Conservation (phyloP, 768 basidiomycete genomes). For the Xerocomellus intermedius region DNA sequence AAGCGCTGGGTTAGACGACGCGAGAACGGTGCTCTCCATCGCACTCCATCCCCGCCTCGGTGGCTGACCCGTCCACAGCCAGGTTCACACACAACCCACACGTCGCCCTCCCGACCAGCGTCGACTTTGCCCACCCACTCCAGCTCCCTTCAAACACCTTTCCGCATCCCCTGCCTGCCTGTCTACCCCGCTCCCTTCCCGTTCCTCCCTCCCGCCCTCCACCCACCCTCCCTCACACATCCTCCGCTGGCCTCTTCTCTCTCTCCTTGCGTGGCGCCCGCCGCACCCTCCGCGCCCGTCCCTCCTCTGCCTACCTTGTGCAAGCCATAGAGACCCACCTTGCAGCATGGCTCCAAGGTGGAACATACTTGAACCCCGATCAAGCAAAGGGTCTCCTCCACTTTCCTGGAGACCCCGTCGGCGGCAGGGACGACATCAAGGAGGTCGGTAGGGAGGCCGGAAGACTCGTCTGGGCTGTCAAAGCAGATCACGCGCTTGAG, state of each 20-base stretch:
- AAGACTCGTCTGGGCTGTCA: conserved; percentile 71
- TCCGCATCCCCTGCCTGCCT: conserved; percentile 71
- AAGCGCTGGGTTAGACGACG: conserved; percentile 75
- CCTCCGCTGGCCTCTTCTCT: conserved; percentile 74
- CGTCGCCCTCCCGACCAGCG: conserved; percentile 57
- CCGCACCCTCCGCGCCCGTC: conserved; percentile 56
- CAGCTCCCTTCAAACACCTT: conserved; percentile 58
- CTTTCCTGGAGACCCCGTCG: conserved; percentile 48
- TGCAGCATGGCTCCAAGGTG: conserved; percentile 61
- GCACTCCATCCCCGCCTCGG: not conserved
- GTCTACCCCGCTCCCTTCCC: conserved; percentile 58
- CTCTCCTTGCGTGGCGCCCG: conserved; percentile 76
- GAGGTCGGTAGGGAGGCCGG: conserved; percentile 66
- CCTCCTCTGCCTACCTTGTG: conserved; percentile 55
- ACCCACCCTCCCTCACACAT: conserved; percentile 46
- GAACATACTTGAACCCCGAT: conserved; percentile 55
- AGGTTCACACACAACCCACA: conserved; percentile 73
- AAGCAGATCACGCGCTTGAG: not conserved
- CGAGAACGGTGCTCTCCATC: conserved; percentile 60
- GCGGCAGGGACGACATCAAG: conserved; percentile 50
- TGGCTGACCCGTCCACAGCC: conserved; percentile 42
- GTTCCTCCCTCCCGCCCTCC: conserved; percentile 47
- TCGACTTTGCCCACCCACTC: conserved; percentile 48
- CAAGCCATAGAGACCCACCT: conserved; percentile 67
- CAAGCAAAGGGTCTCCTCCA: conserved; percentile 23